Percentiles rank a stretch among this genome's conserved stretches.
Evolutionary conservation across 2,329 filamentous ascomycete genomes (phyloP).

Genomic region (Thielaviopsis punctulata): DNA sequence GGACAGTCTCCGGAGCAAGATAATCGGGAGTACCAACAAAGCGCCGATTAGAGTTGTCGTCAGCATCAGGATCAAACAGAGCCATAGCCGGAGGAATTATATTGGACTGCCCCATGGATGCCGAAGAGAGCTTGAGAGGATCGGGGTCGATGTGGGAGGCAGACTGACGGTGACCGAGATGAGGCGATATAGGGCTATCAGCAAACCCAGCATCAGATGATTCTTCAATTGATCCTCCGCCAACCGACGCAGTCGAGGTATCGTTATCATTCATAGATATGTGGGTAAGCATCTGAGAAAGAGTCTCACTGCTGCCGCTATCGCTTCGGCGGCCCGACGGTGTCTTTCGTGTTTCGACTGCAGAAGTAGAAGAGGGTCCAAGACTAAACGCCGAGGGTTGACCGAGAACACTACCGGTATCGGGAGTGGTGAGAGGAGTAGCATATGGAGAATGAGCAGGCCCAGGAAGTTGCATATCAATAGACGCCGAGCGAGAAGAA

Average conservation of each 20-base stretch:
- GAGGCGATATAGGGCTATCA: slow-evolving; percentile 60
- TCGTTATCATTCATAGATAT: slow-evolving; percentile 55
- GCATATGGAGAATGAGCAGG: slow-evolving; percentile 57
- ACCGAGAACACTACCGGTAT: slow-evolving; percentile 42
- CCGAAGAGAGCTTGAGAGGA: slow-evolving; percentile 22
- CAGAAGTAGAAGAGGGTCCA: slow-evolving; percentile 35
- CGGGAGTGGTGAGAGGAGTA: slow-evolving; percentile 75
- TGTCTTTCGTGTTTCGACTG: slow-evolving; percentile 23
- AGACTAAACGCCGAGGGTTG: slow-evolving; percentile 92
- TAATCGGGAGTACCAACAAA: slow-evolving; percentile 98
- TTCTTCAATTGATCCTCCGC: slow-evolving; percentile 46
- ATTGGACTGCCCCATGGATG: slow-evolving; percentile 34
- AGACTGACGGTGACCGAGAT: slow-evolving; percentile 27
- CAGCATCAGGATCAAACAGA: slow-evolving; percentile 73
- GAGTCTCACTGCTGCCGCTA: slow-evolving; percentile 73
- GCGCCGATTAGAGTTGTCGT: slow-evolving; percentile 59
- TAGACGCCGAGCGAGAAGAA: slow-evolving; percentile 83
- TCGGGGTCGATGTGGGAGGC: slow-evolving; percentile 3
- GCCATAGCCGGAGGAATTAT: slow-evolving; percentile 89
- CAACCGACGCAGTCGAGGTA: slow-evolving; percentile 19
- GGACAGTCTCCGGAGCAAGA: slow-evolving; percentile 89
- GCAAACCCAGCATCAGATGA: slow-evolving; percentile 26
- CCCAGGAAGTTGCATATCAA: slow-evolving; percentile 44
- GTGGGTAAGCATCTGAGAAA: slow-evolving; percentile 66
- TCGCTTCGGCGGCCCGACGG: slow-evolving; percentile 74